Conservation (phyloP, 495 filamentous ascomycete genomes). For the Lepidopterella palustris region DNA sequence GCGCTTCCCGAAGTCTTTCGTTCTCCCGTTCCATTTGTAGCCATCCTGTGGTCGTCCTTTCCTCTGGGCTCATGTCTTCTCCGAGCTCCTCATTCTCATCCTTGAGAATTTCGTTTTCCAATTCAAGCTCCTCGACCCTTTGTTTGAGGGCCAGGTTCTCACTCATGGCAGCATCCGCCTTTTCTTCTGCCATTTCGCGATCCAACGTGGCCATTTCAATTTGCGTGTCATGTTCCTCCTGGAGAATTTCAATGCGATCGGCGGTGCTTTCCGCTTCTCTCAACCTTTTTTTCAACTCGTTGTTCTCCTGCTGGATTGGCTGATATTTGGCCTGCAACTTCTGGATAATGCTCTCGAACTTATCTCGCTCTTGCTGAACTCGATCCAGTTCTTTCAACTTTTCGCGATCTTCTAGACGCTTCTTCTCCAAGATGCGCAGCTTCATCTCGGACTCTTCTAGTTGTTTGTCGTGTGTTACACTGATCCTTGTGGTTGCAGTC, state of each 20-base stretch:
- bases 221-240: conserved; percentile 74
- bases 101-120: conserved; percentile 79
- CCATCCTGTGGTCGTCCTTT: conserved; percentile 79
- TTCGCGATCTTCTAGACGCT: conserved; percentile 73
- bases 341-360: conserved; percentile 82
- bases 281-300: conserved; percentile 64
- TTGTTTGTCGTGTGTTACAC: conserved; percentile 50
- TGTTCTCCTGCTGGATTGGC: conserved; percentile 74
- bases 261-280: conserved; percentile 66
- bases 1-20: conserved; percentile 77
- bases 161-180: conserved; percentile 67
- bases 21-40: conserved; percentile 86
- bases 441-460: conserved; percentile 36
- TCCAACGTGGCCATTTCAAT: conserved; percentile 87
- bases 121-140: conserved; percentile 73
- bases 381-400: conserved; percentile 73
- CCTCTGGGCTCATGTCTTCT: conserved; percentile 80
- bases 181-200: conserved; percentile 94
- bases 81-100: conserved; percentile 82
- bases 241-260: conserved; percentile 61
- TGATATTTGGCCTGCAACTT: conserved; percentile 88
- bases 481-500: background rate
- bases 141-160: conserved; percentile 73
- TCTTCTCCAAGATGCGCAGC: conserved; percentile 34
- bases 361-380: conserved; percentile 71